Conservation (phyloP, 805 yeast species). For the Cephaloascus albidus region DNA sequence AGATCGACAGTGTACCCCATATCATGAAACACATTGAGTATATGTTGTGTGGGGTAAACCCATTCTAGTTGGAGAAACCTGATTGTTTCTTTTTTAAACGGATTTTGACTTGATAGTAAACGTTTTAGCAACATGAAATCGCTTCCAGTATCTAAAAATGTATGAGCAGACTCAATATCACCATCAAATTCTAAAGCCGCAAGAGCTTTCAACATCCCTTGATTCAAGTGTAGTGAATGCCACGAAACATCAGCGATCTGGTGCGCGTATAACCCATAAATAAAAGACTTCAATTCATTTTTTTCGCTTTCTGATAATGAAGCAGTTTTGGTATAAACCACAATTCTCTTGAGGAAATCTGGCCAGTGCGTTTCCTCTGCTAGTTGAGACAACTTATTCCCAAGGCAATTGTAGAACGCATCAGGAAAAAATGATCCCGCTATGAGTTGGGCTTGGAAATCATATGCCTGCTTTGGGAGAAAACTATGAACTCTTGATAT, state of each 20-base stretch:
- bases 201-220: constrained; percentile 43
- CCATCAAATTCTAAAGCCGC: constrained; percentile 48
- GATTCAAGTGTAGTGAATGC: constrained; percentile 46
- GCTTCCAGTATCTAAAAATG: constrained; percentile 52
- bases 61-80: constrained; percentile 20
- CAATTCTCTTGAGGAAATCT: constrained; percentile 41
- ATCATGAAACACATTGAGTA: constrained; percentile 25
- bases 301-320: background rate
- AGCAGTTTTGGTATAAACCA: constrained; percentile 6
- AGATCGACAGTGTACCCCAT: constrained; percentile 24
- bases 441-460: constrained; percentile 20
- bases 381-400: constrained; percentile 28
- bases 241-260: constrained; percentile 59
- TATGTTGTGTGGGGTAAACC: constrained; percentile 33
- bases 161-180: constrained; percentile 38
- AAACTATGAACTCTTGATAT: constrained; percentile 16
- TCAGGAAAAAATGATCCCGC: constrained; percentile 68
- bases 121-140: constrained; percentile 43
- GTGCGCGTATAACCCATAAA: constrained; percentile 51
- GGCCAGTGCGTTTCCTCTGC: constrained; percentile 72
- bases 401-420: constrained; percentile 50
- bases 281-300: constrained; percentile 38
- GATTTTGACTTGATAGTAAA: constrained; percentile 14
- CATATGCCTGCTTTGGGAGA: constrained; percentile 22
- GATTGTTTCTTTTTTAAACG: constrained; percentile 8